Conservation (phyloP, 352 stramenopile genomes). For the Phytophthora hybrid region DNA sequence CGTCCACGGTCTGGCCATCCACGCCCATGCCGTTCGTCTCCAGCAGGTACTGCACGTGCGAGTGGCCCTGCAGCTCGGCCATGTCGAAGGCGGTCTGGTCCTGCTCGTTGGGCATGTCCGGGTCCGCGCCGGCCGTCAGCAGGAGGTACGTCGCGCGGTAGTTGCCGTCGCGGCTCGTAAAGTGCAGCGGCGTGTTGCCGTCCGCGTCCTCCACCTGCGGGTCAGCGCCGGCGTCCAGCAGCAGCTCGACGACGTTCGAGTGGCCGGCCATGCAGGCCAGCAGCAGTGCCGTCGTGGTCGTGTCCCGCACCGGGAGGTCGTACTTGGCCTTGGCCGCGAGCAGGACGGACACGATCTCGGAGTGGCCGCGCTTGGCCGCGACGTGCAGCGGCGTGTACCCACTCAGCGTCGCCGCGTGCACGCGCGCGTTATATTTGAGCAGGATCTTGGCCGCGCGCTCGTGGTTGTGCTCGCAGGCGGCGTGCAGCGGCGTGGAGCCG, state of each 20-base stretch:
- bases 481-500: constrained; percentile 61
- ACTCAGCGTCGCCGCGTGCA: constrained; percentile 51
- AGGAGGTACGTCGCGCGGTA: constrained; percentile 83
- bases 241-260: constrained; percentile 68
- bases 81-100: constrained; percentile 86
- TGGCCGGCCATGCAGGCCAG: constrained; percentile 66
- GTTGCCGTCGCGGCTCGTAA: constrained; percentile 76
- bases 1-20: constrained; percentile 56
- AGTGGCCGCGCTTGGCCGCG: constrained; percentile 62
- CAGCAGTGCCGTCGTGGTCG: constrained; percentile 76
- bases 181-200: constrained; percentile 86
- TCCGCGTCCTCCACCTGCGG: constrained; percentile 79
- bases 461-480: constrained; percentile 72
- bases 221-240: constrained; percentile 79
- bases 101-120: constrained; percentile 85
- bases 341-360: constrained; percentile 55
- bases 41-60: constrained; percentile 80
- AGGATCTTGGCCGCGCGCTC: constrained; percentile 64
- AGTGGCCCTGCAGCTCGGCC: constrained; percentile 66
- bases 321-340: constrained; percentile 51
- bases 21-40: constrained; percentile 79
- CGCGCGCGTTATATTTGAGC: constrained; percentile 62
- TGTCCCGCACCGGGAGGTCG: constrained; percentile 56
- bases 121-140: constrained; percentile 83
- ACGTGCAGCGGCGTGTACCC: constrained; percentile 71